Conservation (phyloP, 2,329 filamentous ascomycete species). For the Trichoderma sp. region DNA sequence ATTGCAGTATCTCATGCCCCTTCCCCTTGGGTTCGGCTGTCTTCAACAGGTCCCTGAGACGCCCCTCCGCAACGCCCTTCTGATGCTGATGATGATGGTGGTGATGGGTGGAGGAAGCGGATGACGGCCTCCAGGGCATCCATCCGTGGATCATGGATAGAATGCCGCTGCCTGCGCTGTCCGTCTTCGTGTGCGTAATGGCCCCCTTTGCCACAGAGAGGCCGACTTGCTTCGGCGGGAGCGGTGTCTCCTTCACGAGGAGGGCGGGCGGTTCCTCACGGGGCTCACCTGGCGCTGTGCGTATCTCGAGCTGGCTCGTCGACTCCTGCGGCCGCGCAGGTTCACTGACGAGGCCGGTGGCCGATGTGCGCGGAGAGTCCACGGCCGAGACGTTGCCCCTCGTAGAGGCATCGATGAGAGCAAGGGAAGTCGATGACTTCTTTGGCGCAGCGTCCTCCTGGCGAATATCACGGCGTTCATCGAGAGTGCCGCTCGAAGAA, state of each 20-base stretch:
- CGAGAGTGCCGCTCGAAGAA: slow-evolving; percentile 37
- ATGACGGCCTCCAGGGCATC: slow-evolving; percentile 47
- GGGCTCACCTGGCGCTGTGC: slow-evolving; percentile 40
- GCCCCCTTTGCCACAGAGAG: slow-evolving; percentile 37
- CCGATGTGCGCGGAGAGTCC: slow-evolving; percentile 41
- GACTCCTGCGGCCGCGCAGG: slow-evolving; percentile 62
- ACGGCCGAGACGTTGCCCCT: slow-evolving; percentile 38
- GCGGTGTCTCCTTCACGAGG: background rate
- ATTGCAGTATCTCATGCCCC: slow-evolving; percentile 34
- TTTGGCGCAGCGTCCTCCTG: slow-evolving; percentile 31
- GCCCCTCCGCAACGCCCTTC: slow-evolving; percentile 58
- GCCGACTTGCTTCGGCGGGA: slow-evolving; percentile 31
- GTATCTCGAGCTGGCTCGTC: slow-evolving; percentile 52
- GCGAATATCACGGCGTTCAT: slow-evolving; percentile 36
- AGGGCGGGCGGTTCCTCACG: slow-evolving; percentile 31
- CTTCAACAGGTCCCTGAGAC: slow-evolving; percentile 56
- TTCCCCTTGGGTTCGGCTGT: slow-evolving; percentile 43
- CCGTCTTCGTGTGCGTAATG: slow-evolving; percentile 34
- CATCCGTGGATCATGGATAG: slow-evolving; percentile 49
- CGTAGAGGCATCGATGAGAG: slow-evolving; percentile 43
- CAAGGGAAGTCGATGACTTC: slow-evolving; percentile 41
- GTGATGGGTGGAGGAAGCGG: slow-evolving; percentile 35
- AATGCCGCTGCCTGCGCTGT: slow-evolving; percentile 37
- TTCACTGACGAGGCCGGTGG: slow-evolving; percentile 54
- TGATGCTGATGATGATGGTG: too few species aligned